Percentiles rank a stretch among this genome's conserved stretches.
phyloP scores from a whole-genome alignment of 2,329 filamentous ascomycete genomes.

The Aspergillus ochraceus region DNA sequence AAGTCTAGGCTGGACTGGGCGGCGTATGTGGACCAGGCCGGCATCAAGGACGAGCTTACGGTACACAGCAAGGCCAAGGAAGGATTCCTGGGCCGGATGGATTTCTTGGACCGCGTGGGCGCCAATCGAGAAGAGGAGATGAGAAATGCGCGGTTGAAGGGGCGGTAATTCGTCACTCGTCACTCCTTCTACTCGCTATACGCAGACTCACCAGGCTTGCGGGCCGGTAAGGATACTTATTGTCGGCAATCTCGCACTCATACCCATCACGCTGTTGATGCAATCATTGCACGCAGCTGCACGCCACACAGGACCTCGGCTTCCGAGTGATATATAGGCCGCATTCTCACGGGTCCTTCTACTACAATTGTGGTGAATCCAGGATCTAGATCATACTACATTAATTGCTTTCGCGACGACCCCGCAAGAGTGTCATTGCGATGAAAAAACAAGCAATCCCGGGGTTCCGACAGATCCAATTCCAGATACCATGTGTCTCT shows the following conservation, averaged over 20 bases:
- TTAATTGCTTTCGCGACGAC: neutral
- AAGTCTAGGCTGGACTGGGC: conserved; percentile 68
- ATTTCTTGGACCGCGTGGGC: conserved; percentile 62
- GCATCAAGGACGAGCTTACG: conserved; percentile 62
- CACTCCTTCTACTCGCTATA: neutral
- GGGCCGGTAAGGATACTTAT: too few relatives aligned
- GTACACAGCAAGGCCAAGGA: conserved; percentile 62
- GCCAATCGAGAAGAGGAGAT: conserved; percentile 57
- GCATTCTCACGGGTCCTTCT: neutral
- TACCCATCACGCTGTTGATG: neutral
- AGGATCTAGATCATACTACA: neutral
- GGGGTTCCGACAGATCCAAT: neutral
- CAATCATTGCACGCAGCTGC: too few relatives aligned
- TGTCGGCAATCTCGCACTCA: neutral
- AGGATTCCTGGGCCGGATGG: conserved; percentile 61
- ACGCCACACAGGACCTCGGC: too few relatives aligned
- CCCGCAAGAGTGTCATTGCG: neutral
- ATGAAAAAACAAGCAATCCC: neutral
- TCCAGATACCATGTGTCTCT: too few relatives aligned
- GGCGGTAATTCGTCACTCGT: conserved; percentile 21
- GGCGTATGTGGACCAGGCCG: conserved; percentile 61
- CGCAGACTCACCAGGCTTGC: neutral
- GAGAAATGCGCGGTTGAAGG: conserved; percentile 51
- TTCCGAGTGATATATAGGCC: too few relatives aligned
- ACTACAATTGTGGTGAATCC: neutral